A percentile compares a stretch with the other conserved stretches of the same genome.
Conservation (phyloP, 2,329 filamentous ascomycete species). For the Paramyrothecium sp. region DNA sequence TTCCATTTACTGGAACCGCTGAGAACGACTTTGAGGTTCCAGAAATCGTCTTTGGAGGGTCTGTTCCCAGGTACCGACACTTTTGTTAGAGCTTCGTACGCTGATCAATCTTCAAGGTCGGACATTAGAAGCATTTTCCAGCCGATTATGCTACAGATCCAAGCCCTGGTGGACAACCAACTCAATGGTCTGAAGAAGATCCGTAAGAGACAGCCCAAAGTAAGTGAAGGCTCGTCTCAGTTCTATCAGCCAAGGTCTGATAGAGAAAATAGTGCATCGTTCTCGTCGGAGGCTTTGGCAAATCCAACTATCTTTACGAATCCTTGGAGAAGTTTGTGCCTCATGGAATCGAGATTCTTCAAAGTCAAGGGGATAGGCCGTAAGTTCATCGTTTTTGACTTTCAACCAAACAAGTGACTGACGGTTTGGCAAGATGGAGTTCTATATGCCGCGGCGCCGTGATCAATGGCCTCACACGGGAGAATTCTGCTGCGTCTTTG, state of each 20-base stretch:
- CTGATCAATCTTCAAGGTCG: neutral
- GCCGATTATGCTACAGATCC: neutral
- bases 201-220: slow-evolving; percentile 19
- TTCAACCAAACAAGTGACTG: neutral
- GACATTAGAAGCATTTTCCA: neutral
- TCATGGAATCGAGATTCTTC: neutral
- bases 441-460: slow-evolving; percentile 33
- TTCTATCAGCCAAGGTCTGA: neutral
- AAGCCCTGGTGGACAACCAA: neutral
- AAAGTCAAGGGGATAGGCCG: slow-evolving; percentile 18
- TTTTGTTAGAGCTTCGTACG: too few relatives aligned
- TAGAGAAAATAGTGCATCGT: slow-evolving; percentile 28
- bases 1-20: neutral
- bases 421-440: slow-evolving; percentile 24
- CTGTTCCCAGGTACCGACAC: too few relatives aligned
- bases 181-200: slow-evolving; percentile 10
- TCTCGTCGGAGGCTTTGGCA: slow-evolving; percentile 37
- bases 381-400: slow-evolving; percentile 18
- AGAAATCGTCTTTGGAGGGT: neutral
- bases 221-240: slow-evolving; percentile 6
- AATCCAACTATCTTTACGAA: slow-evolving; percentile 4
- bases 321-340: neutral
- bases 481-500: neutral
- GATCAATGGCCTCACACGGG: slow-evolving; percentile 15
- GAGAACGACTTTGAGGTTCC: neutral